Evolutionary conservation across 75 land plant species (phyloP), one percentile per base, ranked within the genome.

Genomic region (Azolla pinnata): DNA sequence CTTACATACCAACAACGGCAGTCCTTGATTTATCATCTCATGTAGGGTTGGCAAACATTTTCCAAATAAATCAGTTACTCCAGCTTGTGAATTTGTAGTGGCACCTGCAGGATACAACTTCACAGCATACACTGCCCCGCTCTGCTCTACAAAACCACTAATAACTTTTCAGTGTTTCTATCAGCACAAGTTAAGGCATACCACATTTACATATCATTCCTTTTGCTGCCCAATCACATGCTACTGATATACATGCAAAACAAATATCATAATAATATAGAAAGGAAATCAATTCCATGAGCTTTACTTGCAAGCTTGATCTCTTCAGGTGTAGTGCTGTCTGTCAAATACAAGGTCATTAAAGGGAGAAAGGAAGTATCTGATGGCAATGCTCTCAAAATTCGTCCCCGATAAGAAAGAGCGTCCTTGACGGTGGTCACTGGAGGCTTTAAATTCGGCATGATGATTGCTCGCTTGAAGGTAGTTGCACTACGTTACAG

Each of bases 51-150:
- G 87, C 49, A 85, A 70, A 69, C 97, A 92, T 62, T 85, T 92
- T 54, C 87, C 90, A 72, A 92, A 85, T 24, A 92, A 68, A 65
- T 92, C 82, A 10, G 96, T 92, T n/a, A 92, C 97, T 30, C 97
- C 97, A 63, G 87, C 86, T 71, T 92, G 90, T 44, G 97, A 92
- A 62, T 92, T 92, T 59, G 97, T 92, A n/a, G 97, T 92, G 1
- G 97, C 97, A 49, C 97, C 97, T 58, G 97, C 96, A 48, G 97
- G 97, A 64, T 92, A 92, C 44, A 88, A 65, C 61, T 92, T 88
- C 34, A 92, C 87, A 65, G 76, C 97, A 73, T 59, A 70, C 29
- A 88, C 79, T 8, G 67, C 74, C 24, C 96, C 97, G 81, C 90
- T 92, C 19, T 74, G 73, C 56, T 70, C 97, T 91, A 71, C 32